These are phyloP conservation scores for Tuber magnatum DNA, from an alignment of 495 filamentous ascomycete species.

Conservation along the genomic window DNA sequence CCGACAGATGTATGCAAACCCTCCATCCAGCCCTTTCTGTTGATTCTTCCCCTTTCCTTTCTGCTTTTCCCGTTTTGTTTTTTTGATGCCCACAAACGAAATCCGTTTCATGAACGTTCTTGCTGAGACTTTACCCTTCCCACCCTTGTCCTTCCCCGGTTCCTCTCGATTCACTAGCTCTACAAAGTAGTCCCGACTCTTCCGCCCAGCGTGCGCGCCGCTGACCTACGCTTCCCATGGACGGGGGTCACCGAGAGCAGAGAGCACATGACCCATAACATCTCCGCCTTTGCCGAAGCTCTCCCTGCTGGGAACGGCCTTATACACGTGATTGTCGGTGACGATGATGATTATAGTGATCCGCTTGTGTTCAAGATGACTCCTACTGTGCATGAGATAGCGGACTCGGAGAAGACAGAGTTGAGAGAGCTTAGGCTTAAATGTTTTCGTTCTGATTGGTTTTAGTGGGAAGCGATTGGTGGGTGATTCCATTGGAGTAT, in stretches of 20 bases:
- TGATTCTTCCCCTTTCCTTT: background rate
- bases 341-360: background rate
- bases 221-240: slow-evolving; percentile 2
- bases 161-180: slow-evolving; percentile 1
- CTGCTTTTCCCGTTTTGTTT: background rate
- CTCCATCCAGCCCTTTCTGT: background rate
- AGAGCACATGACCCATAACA: background rate
- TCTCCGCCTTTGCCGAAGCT: background rate
- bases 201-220: background rate
- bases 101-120: background rate
- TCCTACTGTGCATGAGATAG: slow-evolving; percentile 1
- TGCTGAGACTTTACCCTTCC: background rate
- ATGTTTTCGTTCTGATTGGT: slow-evolving; percentile 1
- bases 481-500: background rate
- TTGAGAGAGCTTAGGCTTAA: slow-evolving; percentile 2
- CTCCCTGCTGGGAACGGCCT: background rate
- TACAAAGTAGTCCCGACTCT: background rate
- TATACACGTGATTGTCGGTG: background rate
- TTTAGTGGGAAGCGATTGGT: background rate
- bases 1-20: slow-evolving; percentile 2
- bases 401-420: background rate
- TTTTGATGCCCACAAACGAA: background rate
- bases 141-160: background rate
- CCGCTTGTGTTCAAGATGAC: background rate
- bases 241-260: background rate